Percentiles rank a stretch among this genome's conserved stretches.
Evolutionary conservation across 2,329 filamentous ascomycete species (phyloP).

Genomic region (Venturia aucupariae): DNA sequence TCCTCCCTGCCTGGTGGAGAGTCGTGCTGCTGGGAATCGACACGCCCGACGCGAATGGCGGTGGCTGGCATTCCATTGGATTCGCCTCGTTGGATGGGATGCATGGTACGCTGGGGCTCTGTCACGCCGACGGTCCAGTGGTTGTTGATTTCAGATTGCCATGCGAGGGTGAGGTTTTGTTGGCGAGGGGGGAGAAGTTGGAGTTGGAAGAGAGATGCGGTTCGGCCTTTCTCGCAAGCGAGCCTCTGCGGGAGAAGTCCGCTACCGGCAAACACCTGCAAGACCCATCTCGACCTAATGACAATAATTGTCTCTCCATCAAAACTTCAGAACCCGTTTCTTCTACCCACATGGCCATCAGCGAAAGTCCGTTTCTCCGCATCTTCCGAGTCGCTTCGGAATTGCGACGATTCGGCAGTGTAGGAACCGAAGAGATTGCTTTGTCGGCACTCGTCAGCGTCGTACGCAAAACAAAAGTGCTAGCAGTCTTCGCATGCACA

Average conservation of each 20-base stretch:
- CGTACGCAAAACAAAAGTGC: not conserved
- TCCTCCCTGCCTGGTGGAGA: not conserved
- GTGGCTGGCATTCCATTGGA: not conserved
- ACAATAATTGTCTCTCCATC: not conserved
- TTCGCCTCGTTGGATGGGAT: not conserved
- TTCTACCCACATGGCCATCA: not conserved
- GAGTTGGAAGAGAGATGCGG: not conserved
- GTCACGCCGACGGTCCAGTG: not conserved
- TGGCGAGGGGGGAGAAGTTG: not conserved
- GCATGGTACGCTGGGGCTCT: not conserved
- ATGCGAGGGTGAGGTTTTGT: not conserved
- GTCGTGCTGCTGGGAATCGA: not conserved
- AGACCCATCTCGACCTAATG: not conserved
- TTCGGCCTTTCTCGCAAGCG: not conserved
- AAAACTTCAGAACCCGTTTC: not conserved
- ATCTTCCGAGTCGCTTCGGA: not conserved
- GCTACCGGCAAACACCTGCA: not conserved
- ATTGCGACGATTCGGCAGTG: not conserved
- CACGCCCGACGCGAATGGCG: not conserved
- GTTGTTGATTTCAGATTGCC: no score
- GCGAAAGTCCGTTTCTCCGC: not conserved
- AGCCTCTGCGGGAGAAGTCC: not conserved
- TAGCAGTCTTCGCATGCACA: not conserved
- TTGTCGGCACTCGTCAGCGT: not conserved
- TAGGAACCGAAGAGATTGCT: not conserved